Conservation (phyloP, 176 grass and related monocot species). For the Ampelocalamus luodianensis region DNA sequence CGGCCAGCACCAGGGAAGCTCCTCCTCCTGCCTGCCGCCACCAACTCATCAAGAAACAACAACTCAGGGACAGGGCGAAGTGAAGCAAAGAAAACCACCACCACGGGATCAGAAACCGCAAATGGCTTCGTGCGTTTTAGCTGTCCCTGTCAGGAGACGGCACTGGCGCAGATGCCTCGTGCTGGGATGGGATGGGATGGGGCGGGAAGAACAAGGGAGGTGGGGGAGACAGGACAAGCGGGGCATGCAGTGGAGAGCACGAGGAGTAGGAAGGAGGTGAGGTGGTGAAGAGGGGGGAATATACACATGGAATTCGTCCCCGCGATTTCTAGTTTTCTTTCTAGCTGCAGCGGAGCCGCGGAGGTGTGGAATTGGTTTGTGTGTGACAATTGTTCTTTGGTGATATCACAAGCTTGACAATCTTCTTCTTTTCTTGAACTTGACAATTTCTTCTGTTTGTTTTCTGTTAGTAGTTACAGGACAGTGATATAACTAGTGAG, state of each 20-base stretch:
- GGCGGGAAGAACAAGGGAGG: constrained; percentile 34
- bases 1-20: constrained; percentile 25
- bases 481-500: not conserved
- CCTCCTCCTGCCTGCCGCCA: not conserved
- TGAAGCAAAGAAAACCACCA: not conserved
- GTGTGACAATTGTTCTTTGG: constrained; percentile 11
- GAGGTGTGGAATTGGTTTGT: constrained; percentile 33
- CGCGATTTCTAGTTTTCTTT: not conserved
- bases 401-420: not conserved
- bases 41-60: constrained; percentile 47
- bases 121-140: constrained; percentile 31
- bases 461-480: not conserved
- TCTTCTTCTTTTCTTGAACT: not conserved
- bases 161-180: constrained; percentile 14
- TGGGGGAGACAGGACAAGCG: constrained; percentile 39
- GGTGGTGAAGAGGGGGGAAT: constrained; percentile 12
- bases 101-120: constrained; percentile 33
- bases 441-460: no score
- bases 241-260: constrained; percentile 52
- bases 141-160: constrained; percentile 41
- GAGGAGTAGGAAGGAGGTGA: constrained; percentile 20
- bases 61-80: not conserved
- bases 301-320: constrained; percentile 35
- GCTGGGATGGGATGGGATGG: not conserved
- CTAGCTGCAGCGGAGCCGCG: constrained; percentile 1